These are phyloP conservation scores for Ophiostoma novo-ulmi DNA, from an alignment of 2,329 filamentous ascomycete genomes.

Conservation along the genomic window DNA sequence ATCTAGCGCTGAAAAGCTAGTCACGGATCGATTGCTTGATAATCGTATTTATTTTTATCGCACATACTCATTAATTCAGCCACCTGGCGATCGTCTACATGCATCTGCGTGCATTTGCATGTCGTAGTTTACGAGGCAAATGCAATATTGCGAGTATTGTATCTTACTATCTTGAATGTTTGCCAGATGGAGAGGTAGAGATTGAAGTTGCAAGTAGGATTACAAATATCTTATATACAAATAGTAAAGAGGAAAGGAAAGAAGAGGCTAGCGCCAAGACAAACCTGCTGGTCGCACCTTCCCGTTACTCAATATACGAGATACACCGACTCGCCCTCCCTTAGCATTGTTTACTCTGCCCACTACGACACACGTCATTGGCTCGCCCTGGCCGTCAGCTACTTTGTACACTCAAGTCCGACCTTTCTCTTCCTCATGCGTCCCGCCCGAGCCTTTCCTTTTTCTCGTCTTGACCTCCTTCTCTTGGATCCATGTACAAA, in stretches of 20 bases:
- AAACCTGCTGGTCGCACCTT: slow-evolving; percentile 7
- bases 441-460: neutral
- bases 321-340: neutral
- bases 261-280: neutral
- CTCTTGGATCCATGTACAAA: slow-evolving; percentile 10
- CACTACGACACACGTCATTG: slow-evolving; percentile 24
- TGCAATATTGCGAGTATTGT: neutral
- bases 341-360: slow-evolving; percentile 28
- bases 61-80: neutral
- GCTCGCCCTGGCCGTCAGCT: slow-evolving; percentile 15
- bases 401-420: neutral
- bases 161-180: no score
- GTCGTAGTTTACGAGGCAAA: neutral
- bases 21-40: neutral
- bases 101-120: neutral
- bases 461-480: neutral
- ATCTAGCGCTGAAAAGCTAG: neutral
- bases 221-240: neutral
- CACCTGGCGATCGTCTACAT: neutral
- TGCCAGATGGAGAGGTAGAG: no score
- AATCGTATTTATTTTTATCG: neutral
- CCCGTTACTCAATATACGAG: neutral
- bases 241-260: neutral
- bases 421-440: slow-evolving; percentile 1
- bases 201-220: no score